These are phyloP conservation scores for Kodamaea kaohsiungensis DNA, from an alignment of 805 yeast genomes.

Conservation along the genomic window DNA sequence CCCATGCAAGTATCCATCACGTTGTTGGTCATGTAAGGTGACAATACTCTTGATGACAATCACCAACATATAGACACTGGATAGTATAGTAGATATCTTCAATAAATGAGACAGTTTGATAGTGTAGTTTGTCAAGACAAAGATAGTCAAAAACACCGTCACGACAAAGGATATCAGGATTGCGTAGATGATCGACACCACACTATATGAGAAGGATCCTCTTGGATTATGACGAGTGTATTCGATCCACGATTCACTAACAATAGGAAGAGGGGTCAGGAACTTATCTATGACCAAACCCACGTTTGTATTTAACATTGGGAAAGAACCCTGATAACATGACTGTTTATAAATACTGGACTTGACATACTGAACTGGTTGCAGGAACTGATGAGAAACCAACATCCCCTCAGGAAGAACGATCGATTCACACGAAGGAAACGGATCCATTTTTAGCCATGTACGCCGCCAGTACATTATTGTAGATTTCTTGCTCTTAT, in stretches of 20 bases:
- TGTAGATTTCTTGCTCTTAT: neutral
- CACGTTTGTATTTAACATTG: slow-evolving; percentile 41
- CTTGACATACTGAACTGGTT: slow-evolving; percentile 23
- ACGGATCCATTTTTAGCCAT: slow-evolving; percentile 22
- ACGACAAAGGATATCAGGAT: slow-evolving; percentile 66
- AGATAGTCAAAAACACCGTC: slow-evolving; percentile 60
- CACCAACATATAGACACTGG: slow-evolving; percentile 56
- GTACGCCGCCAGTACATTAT: slow-evolving; percentile 38
- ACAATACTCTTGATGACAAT: slow-evolving; percentile 50
- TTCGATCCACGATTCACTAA: slow-evolving; percentile 49
- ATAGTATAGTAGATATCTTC: slow-evolving; percentile 49
- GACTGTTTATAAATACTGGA: slow-evolving; percentile 29
- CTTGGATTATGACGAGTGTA: slow-evolving; percentile 33
- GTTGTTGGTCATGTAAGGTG: slow-evolving; percentile 49
- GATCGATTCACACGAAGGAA: slow-evolving; percentile 33
- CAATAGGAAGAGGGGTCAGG: slow-evolving; percentile 41
- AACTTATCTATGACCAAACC: slow-evolving; percentile 31
- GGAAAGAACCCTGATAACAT: slow-evolving; percentile 33
- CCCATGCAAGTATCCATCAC: slow-evolving; percentile 43
- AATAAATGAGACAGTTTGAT: slow-evolving; percentile 59
- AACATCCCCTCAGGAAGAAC: slow-evolving; percentile 35
- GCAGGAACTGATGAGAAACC: slow-evolving; percentile 25
- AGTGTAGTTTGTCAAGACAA: slow-evolving; percentile 65
- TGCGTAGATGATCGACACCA: slow-evolving; percentile 63
- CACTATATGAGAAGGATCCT: slow-evolving; percentile 54